Base-by-base conservation (phyloP, 2,329 filamentous ascomycete genomes). In the Endocalyx cinctus region DNA sequence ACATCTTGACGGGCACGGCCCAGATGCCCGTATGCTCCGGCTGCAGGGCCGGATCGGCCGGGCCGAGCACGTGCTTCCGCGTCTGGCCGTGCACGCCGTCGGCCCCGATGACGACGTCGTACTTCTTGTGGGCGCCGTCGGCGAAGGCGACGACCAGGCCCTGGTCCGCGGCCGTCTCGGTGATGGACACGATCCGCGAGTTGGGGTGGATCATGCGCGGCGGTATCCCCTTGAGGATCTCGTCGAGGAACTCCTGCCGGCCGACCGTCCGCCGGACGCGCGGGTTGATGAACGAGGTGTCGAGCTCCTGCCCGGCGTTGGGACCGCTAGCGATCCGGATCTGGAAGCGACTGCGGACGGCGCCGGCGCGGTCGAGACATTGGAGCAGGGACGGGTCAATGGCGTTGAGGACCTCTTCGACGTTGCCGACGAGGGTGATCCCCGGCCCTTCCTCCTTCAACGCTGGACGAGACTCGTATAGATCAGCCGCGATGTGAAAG, bases 61-160 rank as follows among this genome's bases (percentile, higher is more conserved):
- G 17, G 3, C 51, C 51, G 1, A 55, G 35, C 13, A 55, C 49
- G 19, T 49, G 47, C 14, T 41, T 27, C n/a, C 52, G 46, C 2
- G 45, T 44, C 17, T 45, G 42, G 2, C 50, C 46, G 15, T 48
- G 41, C 2, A 43, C 33, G 3, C 51, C 50, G 16, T 56, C 53
- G 3, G 53, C 44, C 4, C 54, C 52, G 5, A 57, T 35, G 3
- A 57, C 44, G 4, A 55, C 30, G 18, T 57, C 53, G 32, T 55
- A 57, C 27, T 41, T 42, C 38, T 48, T 49, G 28, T 50, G 47
- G 15, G 47, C 34, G 3, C 54, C 53, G 25, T 54, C 51, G 3
- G 38, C 46, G 13, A 57, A 55, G 2, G 28, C 28, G 5, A 57
- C 15, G 10, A 47, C 14, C 15, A 51, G 22, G 4, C 47, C 50